Conservation (phyloP, 257 asterid genomes). For the Striga asiatica region DNA sequence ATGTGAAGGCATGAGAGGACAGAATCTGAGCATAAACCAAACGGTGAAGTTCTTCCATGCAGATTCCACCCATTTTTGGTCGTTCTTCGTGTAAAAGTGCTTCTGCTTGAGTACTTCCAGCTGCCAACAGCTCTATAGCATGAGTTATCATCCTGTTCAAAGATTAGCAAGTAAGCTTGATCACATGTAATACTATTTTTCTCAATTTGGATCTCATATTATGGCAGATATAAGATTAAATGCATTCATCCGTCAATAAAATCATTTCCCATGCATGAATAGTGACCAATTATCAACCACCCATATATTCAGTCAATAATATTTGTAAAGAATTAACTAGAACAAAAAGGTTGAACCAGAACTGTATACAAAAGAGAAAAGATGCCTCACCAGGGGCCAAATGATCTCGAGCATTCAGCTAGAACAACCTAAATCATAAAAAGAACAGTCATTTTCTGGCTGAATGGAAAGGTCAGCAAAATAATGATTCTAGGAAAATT, state of each 20-base stretch:
- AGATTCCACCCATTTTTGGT: conserved; percentile 62
- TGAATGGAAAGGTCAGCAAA: conserved; percentile 9
- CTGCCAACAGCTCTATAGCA: conserved; percentile 77
- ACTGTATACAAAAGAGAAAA: not conserved
- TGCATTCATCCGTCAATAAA: not conserved
- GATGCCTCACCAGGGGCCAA: conserved; percentile 87
- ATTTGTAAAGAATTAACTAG: conserved; percentile 6
- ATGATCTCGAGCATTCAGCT: conserved; percentile 90
- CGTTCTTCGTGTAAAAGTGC: conserved; percentile 52
- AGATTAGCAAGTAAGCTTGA: conserved; percentile 13
- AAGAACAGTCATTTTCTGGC: conserved; percentile 14
- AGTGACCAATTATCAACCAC: conserved; percentile 10
- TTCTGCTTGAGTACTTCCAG: conserved; percentile 75
- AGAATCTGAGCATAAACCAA: conserved; percentile 82
- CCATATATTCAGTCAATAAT: not conserved
- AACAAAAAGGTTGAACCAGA: conserved; percentile 10
- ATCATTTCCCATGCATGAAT: not conserved
- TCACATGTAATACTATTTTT: not conserved
- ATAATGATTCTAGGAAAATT: not conserved
- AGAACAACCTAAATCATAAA: conserved; percentile 58
- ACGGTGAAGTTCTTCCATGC: conserved; percentile 87
- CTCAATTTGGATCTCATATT: conserved; percentile 9
- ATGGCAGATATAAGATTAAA: too few species aligned
- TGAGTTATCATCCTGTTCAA: conserved; percentile 76
- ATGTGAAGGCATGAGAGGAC: conserved; percentile 84